phyloP scores from a whole-genome alignment of 768 basidiomycete species.

The Plicaturopsis crispa region DNA sequence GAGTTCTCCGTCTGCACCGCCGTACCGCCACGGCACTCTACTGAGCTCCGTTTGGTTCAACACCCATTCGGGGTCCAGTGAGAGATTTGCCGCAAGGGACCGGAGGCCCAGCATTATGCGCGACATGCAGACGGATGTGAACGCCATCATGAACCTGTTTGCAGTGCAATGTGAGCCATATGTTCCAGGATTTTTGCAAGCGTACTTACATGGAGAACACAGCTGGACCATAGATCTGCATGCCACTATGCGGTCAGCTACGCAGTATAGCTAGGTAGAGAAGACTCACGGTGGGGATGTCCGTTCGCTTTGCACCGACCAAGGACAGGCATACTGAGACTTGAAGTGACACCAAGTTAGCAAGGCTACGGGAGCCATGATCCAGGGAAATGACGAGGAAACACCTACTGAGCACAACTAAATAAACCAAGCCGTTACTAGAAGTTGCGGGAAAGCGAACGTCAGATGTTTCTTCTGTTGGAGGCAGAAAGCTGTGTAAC shows the following conservation, averaged over 20 bases:
- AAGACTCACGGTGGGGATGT: neutral
- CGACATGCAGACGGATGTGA: slow-evolving; percentile 1
- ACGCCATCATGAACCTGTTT: neutral
- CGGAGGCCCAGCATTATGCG: slow-evolving; percentile 10
- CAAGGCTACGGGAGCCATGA: neutral
- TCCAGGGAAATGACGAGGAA: neutral
- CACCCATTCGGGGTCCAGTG: slow-evolving; percentile 4
- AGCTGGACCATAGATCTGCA: neutral
- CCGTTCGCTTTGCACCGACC: neutral
- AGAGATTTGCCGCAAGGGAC: slow-evolving; percentile 9
- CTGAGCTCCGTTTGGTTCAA: slow-evolving; percentile 10
- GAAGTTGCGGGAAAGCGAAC: too few relatives aligned
- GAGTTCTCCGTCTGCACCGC: slow-evolving; percentile 2
- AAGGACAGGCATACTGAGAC: neutral
- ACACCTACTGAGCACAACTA: neutral
- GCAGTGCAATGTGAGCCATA: neutral
- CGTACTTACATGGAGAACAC: neutral
- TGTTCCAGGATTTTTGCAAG: neutral
- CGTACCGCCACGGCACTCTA: slow-evolving; percentile 5
- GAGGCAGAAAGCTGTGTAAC: too few relatives aligned
- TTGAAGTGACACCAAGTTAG: neutral
- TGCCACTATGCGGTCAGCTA: neutral
- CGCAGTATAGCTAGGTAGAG: neutral
- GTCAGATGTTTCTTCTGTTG: neutral
- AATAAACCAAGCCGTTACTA: neutral